These are phyloP conservation scores for Penicillium steckii DNA, from an alignment of 495 filamentous ascomycete genomes.

Conservation along the genomic window DNA sequence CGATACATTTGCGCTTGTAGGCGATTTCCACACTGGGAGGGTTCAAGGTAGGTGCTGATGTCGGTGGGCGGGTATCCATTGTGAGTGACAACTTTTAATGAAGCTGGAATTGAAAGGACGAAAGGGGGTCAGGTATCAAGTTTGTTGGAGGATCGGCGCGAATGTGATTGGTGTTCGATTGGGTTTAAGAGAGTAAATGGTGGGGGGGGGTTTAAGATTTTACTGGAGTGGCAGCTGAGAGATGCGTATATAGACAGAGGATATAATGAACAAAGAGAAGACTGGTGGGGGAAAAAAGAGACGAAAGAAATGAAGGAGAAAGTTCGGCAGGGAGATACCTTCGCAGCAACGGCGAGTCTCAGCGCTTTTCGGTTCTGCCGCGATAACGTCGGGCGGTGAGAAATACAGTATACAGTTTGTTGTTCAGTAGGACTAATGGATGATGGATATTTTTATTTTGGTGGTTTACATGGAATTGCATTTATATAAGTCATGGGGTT, in stretches of 20 bases:
- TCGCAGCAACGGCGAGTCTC: neutral
- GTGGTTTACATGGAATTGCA: neutral
- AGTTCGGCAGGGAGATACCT: neutral
- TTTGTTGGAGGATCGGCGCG: neutral
- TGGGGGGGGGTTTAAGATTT: neutral
- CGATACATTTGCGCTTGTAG: slow-evolving; percentile 95
- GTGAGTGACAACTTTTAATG: slow-evolving; percentile 17
- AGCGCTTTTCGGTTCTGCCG: slow-evolving; percentile 28
- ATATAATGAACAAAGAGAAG: no score
- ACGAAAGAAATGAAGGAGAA: neutral
- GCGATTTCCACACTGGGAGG: slow-evolving; percentile 94
- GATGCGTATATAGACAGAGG: no score
- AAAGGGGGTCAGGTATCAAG: neutral
- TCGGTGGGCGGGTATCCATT: slow-evolving; percentile 31
- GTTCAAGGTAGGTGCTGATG: slow-evolving; percentile 33
- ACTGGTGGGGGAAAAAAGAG: no score
- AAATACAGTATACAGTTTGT: no score
- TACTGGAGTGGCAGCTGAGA: no score
- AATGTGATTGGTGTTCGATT: neutral
- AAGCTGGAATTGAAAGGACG: neutral
- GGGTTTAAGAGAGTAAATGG: no score
- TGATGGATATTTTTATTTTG: neutral
- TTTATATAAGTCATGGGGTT: neutral
- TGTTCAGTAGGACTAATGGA: no score
- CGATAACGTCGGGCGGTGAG: slow-evolving; percentile 22